phyloP scores from a whole-genome alignment of 2,329 filamentous ascomycete species.

The Pseudogymnoascus sp. region DNA sequence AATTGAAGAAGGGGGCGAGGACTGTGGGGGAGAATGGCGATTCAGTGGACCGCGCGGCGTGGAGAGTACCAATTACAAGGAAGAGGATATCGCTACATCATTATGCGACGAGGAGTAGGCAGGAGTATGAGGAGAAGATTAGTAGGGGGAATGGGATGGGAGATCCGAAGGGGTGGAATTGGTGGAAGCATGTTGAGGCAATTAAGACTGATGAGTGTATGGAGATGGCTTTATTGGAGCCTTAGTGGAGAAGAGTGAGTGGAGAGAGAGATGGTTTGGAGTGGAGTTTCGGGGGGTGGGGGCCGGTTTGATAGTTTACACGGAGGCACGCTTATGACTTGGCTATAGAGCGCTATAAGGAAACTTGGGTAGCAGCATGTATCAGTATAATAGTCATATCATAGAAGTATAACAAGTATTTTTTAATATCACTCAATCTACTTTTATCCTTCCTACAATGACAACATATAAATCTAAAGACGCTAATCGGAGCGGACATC shows the following conservation, averaged over 20 bases:
- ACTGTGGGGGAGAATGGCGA: slow-evolving; percentile 27
- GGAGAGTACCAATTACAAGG: slow-evolving; percentile 25
- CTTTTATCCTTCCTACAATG: neutral
- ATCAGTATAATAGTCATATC: neutral
- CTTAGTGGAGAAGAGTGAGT: slow-evolving; percentile 10
- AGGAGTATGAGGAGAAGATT: slow-evolving; percentile 28
- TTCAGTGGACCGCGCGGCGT: slow-evolving; percentile 18
- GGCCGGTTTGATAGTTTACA: neutral
- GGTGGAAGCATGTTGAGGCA: slow-evolving; percentile 24
- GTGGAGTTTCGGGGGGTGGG: neutral
- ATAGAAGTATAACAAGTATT: neutral
- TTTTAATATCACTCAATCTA: neutral
- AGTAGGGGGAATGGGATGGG: slow-evolving; percentile 24
- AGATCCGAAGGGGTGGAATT: slow-evolving; percentile 20
- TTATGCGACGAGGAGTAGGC: slow-evolving; percentile 29
- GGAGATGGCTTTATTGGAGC: slow-evolving; percentile 23
- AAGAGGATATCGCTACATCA: slow-evolving; percentile 28
- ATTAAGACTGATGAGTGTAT: slow-evolving; percentile 21
- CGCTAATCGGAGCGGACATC: neutral
- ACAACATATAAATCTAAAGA: neutral
- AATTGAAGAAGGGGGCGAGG: slow-evolving; percentile 14
- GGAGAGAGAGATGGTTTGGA: neutral
- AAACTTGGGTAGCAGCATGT: neutral
- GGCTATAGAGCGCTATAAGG: neutral
- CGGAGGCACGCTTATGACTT: neutral